Conservation (phyloP, 2,329 filamentous ascomycete genomes). For the Fusarium bulbicola region DNA sequence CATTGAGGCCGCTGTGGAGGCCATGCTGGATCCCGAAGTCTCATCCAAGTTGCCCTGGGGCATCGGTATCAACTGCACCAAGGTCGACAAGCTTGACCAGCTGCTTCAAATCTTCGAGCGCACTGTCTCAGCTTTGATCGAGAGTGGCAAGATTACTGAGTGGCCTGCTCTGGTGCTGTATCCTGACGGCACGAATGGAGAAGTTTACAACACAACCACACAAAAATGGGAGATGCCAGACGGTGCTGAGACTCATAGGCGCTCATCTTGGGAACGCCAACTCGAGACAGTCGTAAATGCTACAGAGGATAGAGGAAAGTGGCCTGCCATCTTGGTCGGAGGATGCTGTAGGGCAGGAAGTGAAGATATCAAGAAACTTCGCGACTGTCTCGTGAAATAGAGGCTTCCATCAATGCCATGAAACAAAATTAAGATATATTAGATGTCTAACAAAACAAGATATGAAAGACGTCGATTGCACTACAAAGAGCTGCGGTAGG, state of each 20-base stretch:
- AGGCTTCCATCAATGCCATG: background rate
- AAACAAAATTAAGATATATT: background rate
- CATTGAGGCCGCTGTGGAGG: slow-evolving; percentile 46
- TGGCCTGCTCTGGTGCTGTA: slow-evolving; percentile 70
- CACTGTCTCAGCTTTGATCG: slow-evolving; percentile 52
- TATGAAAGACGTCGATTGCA: background rate
- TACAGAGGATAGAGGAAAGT: slow-evolving; percentile 50
- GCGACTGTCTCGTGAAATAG: slow-evolving; percentile 27
- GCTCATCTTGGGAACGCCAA: slow-evolving; percentile 56
- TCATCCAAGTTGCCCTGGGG: slow-evolving; percentile 60
- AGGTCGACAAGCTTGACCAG: slow-evolving; percentile 67
- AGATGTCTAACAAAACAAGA: background rate
- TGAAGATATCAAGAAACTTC: slow-evolving; percentile 48
- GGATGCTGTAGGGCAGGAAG: slow-evolving; percentile 62
- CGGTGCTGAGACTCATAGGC: slow-evolving; percentile 26
- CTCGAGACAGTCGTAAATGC: slow-evolving; percentile 53
- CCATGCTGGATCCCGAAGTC: slow-evolving; percentile 49
- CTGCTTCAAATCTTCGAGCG: slow-evolving; percentile 65
- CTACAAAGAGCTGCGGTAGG: background rate
- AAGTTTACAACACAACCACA: slow-evolving; percentile 71
- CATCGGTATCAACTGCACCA: slow-evolving; percentile 75
- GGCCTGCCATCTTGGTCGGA: slow-evolving; percentile 59
- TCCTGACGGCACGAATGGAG: slow-evolving; percentile 74
- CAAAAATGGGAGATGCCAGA: slow-evolving; percentile 65
- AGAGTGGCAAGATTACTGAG: slow-evolving; percentile 44